phyloP scores from a whole-genome alignment of 495 filamentous ascomycete genomes.

The Cudoniella acicularis region DNA sequence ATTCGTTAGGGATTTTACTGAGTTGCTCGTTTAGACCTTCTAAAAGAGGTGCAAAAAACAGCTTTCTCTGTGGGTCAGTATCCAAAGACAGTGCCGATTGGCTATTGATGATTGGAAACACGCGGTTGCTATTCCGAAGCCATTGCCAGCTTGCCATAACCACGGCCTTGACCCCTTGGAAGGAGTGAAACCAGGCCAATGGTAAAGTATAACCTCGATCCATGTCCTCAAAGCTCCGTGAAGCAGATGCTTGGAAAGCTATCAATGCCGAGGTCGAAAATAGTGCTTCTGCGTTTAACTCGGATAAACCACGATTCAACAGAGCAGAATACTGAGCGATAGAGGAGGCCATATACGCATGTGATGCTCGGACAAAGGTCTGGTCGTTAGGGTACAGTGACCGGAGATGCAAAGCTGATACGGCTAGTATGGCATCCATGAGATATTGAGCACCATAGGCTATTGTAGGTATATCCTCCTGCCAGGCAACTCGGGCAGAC shows the following conservation, averaged over 20 bases:
- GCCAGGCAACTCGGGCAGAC: constrained; percentile 48
- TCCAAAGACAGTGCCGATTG: constrained; percentile 49
- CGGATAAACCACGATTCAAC: constrained; percentile 44
- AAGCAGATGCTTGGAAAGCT: constrained; percentile 54
- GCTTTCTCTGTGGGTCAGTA: constrained; percentile 30
- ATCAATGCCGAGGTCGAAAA: constrained; percentile 53
- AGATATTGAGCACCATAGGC: constrained; percentile 50
- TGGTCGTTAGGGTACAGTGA: constrained; percentile 44
- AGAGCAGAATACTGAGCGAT: constrained; percentile 49
- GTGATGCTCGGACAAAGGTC: constrained; percentile 48
- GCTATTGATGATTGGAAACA: constrained; percentile 51
- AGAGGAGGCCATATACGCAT: constrained; percentile 55
- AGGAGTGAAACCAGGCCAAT: constrained; percentile 55
- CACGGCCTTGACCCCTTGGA: constrained; percentile 53
- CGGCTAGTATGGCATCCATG: constrained; percentile 52
- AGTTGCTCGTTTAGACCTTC: constrained; percentile 48
- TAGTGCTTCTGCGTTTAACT: constrained; percentile 49
- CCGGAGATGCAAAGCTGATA: constrained; percentile 53
- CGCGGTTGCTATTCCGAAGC: constrained; percentile 44
- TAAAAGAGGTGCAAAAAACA: constrained; percentile 47
- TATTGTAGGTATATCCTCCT: constrained; percentile 48
- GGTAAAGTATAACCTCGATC: constrained; percentile 41
- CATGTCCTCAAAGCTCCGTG: constrained; percentile 47
- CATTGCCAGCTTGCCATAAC: constrained; percentile 37
- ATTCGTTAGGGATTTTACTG: constrained; percentile 6